phyloP scores from a whole-genome alignment of 257 asterid genomes.

The Pogostemon cablin region DNA sequence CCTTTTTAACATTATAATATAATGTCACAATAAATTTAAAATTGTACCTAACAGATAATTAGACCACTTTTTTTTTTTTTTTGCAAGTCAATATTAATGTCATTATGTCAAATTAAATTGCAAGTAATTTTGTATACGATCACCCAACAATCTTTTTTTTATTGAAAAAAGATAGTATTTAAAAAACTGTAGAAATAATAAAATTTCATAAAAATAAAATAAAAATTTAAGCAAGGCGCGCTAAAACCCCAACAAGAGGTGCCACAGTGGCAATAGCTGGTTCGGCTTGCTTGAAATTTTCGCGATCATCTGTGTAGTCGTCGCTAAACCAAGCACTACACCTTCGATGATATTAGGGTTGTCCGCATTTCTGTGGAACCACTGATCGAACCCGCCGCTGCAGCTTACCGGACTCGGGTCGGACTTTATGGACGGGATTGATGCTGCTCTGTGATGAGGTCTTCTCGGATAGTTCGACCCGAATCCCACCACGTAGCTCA shows the following conservation, averaged over 20 bases:
- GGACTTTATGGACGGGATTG: conserved; percentile 55
- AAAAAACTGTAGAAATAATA: no score
- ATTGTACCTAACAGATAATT: no score
- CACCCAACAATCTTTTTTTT: no score
- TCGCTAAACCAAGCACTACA: conserved; percentile 61
- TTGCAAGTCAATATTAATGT: no score
- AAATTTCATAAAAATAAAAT: neutral
- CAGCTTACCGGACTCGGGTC: conserved; percentile 42
- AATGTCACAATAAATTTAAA: no score
- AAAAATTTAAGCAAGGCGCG: conserved; percentile 38
- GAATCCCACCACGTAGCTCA: conserved; percentile 77
- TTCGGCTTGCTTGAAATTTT: conserved; percentile 56
- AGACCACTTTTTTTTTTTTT: no score
- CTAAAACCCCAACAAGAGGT: conserved; percentile 67
- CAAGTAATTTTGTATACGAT: no score
- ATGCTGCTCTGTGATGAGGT: conserved; percentile 68
- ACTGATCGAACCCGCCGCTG: conserved; percentile 43
- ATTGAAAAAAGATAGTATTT: no score
- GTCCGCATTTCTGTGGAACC: conserved; percentile 48
- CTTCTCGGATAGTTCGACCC: conserved; percentile 55
- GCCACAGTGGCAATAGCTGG: conserved; percentile 55
- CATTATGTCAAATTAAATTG: no score
- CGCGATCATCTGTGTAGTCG: conserved; percentile 40
- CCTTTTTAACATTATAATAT: no score
- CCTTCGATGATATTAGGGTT: conserved; percentile 66